These are phyloP conservation scores for Globisporangium rhizosaccharum DNA, from an alignment of 352 stramenopile genomes.

Conservation along the genomic window DNA sequence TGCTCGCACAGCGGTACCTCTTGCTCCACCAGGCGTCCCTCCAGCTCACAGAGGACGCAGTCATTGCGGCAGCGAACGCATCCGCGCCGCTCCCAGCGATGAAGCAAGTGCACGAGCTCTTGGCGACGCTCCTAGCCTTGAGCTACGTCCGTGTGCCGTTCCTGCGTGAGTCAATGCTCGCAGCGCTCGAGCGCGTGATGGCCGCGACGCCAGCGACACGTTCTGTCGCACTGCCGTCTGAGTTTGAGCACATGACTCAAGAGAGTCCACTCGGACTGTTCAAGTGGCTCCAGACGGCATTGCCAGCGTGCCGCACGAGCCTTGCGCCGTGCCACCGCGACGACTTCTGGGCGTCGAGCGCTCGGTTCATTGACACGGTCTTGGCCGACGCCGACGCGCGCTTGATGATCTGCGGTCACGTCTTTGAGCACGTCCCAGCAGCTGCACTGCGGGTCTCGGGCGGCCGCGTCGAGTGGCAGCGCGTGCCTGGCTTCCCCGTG, in stretches of 20 bases:
- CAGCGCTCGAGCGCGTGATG: slow-evolving; percentile 31
- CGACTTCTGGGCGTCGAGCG: slow-evolving; percentile 33
- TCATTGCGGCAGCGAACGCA: slow-evolving; percentile 8
- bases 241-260: slow-evolving; percentile 12
- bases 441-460: slow-evolving; percentile 16
- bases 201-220: background rate
- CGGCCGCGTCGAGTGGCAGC: slow-evolving; percentile 58
- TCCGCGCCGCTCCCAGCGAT: background rate
- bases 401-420: slow-evolving; percentile 40
- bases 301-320: slow-evolving; percentile 42
- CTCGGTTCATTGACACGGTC: slow-evolving; percentile 26
- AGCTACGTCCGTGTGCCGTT: slow-evolving; percentile 55
- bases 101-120: slow-evolving; percentile 21
- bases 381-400: slow-evolving; percentile 30
- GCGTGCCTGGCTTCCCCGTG: slow-evolving; percentile 42
- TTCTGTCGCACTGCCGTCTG: background rate
- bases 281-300: slow-evolving; percentile 46
- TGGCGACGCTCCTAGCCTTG: slow-evolving; percentile 33
- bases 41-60: slow-evolving; percentile 38
- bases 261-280: slow-evolving; percentile 37
- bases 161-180: slow-evolving; percentile 45
- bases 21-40: slow-evolving; percentile 60
- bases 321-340: slow-evolving; percentile 38
- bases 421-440: slow-evolving; percentile 52
- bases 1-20: slow-evolving; percentile 45